These are phyloP conservation scores for Carex myosuroides DNA, from an alignment of 176 grass and related monocot genomes.

Conservation along the genomic window DNA sequence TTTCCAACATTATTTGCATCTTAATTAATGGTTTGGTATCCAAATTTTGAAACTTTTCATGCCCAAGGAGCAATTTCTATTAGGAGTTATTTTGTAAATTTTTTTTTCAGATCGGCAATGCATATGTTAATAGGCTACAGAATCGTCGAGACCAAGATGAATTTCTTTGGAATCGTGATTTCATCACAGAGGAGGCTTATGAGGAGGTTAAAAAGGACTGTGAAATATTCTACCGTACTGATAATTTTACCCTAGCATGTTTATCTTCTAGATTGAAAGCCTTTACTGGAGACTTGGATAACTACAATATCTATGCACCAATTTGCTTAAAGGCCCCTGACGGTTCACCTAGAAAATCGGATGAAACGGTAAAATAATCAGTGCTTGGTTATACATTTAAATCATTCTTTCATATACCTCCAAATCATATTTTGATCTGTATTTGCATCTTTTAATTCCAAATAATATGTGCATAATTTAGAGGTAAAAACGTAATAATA, in stretches of 20 bases:
- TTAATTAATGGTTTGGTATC: background rate
- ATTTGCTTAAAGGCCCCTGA: background rate
- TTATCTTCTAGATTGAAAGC: background rate
- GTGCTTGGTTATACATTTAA: background rate
- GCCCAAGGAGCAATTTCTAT: background rate
- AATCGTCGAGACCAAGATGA: slow-evolving; percentile 3
- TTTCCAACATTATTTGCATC: no score
- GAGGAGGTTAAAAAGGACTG: background rate
- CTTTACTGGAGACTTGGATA: background rate
- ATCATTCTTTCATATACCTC: background rate
- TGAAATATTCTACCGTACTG: background rate
- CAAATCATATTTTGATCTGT: background rate
- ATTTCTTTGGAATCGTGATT: slow-evolving; percentile 14
- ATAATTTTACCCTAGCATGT: background rate
- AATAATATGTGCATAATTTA: background rate
- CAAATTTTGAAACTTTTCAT: background rate
- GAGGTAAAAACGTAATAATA: background rate
- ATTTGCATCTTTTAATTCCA: background rate
- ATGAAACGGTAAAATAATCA: background rate
- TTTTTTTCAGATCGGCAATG: slow-evolving; percentile 22
- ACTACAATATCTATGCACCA: slow-evolving; percentile 27
- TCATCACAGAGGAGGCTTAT: slow-evolving; percentile 21
- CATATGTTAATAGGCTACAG: slow-evolving; percentile 8
- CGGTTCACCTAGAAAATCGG: background rate
- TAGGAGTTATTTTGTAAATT: background rate